Evolutionary conservation across 805 yeast species (phyloP), one percentile per base, ranked within the genome.

Genomic region (Kuraishia capsulata): DNA sequence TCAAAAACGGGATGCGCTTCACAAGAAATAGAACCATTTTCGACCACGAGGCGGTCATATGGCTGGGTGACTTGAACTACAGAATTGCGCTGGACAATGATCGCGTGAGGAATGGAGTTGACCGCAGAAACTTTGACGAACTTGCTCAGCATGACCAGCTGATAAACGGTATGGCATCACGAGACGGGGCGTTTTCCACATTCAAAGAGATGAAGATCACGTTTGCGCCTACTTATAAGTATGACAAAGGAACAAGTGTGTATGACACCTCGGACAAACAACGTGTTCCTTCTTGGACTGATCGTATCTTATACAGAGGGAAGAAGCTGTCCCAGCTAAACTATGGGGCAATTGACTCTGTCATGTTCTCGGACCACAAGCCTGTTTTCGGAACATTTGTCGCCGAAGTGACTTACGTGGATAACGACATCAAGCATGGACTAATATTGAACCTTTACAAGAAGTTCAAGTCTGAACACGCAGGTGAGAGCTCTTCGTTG

Each of bases 241-340:
- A 81, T 56, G 95, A 92, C 54, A 82, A 85, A 36, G 94, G 95
- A 4, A 81, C 95, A 0, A 74, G 72, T 35, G 60, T 53, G 2
- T 92, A 89, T 54, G 99, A 92, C 56, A 73, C 95, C 0, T 80
- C 94, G 30, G 97, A 90, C 51, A 92, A 92, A 58, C 80, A 78
- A 57, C 73, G 99, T 44, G 78, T 85, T 10, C 99, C 98, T 1
- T 94, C 98, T 0, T 92, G 98, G 98, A 89, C 97, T 3, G 99
- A 92, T 61, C 64, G 98, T 41, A 78, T 90, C 39, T 62, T 90
- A 35, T 80, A 69, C 50, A 67, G 70, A 42, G 87, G 94, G 29
- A 56, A 64, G 3, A 61, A 61, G 14, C 50, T 88, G 31, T 60
- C 65, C 30, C 92, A 86, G 35, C 53, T 78, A 44, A 76, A 77